Evolutionary conservation across 2,329 filamentous ascomycete species (phyloP).

Genomic region (Curvularia verruculosa): DNA sequence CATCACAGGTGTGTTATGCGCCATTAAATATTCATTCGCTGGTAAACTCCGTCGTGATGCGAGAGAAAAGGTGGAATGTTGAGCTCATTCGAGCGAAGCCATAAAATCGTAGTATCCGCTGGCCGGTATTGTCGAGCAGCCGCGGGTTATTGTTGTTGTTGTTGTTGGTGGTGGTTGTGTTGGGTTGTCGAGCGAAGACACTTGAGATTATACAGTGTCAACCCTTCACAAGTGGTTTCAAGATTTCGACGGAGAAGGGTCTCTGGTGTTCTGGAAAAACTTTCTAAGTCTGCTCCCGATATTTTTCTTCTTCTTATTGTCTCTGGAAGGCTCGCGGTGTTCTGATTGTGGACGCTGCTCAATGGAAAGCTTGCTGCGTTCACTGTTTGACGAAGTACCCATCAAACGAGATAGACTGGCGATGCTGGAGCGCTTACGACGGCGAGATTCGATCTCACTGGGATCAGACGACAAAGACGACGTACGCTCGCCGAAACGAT

Average conservation of each 20-base stretch:
- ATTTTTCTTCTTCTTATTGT: slow-evolving; percentile 72
- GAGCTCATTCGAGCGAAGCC: slow-evolving; percentile 30
- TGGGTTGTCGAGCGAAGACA: slow-evolving; percentile 25
- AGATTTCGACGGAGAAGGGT: slow-evolving; percentile 33
- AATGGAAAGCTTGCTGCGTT: slow-evolving; percentile 75
- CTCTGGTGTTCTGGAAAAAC: slow-evolving; percentile 69
- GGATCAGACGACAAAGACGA: slow-evolving; percentile 51
- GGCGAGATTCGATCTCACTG: slow-evolving; percentile 57
- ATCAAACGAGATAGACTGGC: slow-evolving; percentile 78
- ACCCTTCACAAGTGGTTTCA: slow-evolving; percentile 16
- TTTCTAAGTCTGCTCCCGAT: slow-evolving; percentile 71
- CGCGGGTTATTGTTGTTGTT: slow-evolving; percentile 16
- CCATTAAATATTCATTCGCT: slow-evolving; percentile 49
- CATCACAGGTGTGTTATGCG: slow-evolving; percentile 40
- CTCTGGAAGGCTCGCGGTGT: slow-evolving; percentile 65
- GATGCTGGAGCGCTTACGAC: slow-evolving; percentile 75
- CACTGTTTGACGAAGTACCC: slow-evolving; percentile 68
- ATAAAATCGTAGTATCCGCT: slow-evolving; percentile 46
- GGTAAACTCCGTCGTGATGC: slow-evolving; percentile 48
- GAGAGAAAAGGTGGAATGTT: slow-evolving; percentile 31
- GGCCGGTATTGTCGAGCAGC: slow-evolving; percentile 21
- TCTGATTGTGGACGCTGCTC: slow-evolving; percentile 60
- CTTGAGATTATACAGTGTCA: slow-evolving; percentile 11
- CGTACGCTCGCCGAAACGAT: slow-evolving; percentile 51
- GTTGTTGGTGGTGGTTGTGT: too few species aligned